Evolutionary conservation across 2,329 filamentous ascomycete genomes (phyloP).

Genomic region (Epichloe festucae): DNA sequence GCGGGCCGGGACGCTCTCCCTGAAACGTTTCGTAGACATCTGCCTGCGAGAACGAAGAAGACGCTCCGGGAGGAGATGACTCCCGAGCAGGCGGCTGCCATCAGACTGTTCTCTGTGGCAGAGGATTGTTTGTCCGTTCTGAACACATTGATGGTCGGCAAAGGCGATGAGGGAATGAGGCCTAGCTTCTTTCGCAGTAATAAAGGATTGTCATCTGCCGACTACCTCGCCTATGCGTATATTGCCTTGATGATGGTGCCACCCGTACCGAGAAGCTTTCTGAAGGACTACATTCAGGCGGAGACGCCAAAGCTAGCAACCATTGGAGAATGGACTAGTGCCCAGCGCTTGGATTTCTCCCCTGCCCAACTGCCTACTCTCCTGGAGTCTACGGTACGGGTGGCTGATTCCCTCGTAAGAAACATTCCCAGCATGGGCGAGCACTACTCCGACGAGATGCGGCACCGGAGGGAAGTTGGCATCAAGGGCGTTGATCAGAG

Average conservation of each 20-base stretch:
- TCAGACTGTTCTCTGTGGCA: constrained; percentile 63
- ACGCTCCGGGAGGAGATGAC: constrained; percentile 50
- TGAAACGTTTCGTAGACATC: constrained; percentile 25
- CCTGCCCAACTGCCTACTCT: constrained; percentile 7
- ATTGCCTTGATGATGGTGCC: constrained; percentile 55
- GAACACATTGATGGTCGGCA: constrained; percentile 34
- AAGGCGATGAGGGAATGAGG: constrained; percentile 11
- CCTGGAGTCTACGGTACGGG: constrained; percentile 16
- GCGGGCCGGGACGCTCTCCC: constrained; percentile 25
- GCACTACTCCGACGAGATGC: constrained; percentile 23
- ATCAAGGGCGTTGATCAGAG: constrained; percentile 21
- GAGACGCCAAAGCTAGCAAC: constrained; percentile 17
- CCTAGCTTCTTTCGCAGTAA: constrained; percentile 20
- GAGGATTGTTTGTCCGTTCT: constrained; percentile 60
- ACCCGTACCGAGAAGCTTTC: constrained; percentile 28
- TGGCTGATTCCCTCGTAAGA: constrained; percentile 22
- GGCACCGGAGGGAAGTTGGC: constrained; percentile 21
- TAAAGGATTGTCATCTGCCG: constrained; percentile 33
- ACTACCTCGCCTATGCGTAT: constrained; percentile 73
- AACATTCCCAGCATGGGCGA: constrained; percentile 23
- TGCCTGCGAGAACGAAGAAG: constrained; percentile 32
- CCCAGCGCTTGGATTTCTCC: constrained; percentile 12
- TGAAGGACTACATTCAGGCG: constrained; percentile 27
- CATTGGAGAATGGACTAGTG: constrained; percentile 16
- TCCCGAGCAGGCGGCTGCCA: constrained; percentile 58